phyloP scores from a whole-genome alignment of 257 asterid species.

The Solanum etuberosum region DNA sequence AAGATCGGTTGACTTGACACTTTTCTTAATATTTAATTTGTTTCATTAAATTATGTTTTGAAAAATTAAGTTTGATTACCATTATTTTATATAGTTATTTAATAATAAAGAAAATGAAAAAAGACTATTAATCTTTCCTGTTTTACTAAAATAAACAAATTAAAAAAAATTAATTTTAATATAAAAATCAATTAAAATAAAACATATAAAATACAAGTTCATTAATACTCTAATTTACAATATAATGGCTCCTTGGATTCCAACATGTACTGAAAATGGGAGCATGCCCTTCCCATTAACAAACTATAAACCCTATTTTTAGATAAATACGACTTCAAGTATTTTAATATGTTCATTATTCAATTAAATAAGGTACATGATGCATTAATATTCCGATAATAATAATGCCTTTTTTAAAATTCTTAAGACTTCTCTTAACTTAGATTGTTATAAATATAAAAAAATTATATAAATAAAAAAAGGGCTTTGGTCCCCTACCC shows the following conservation, averaged over 20 bases:
- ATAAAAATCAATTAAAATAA: no score
- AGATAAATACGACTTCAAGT: not conserved
- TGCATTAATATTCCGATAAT: not conserved
- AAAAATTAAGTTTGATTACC: no score
- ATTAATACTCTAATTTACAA: not conserved
- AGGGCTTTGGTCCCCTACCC: not conserved
- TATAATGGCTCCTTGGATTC: slow-evolving; percentile 35
- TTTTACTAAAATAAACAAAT: no score
- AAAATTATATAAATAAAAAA: not conserved
- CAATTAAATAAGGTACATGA: not conserved
- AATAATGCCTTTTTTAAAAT: not conserved
- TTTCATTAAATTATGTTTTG: no score
- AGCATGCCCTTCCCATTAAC: slow-evolving; percentile 5
- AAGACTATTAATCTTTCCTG: no score
- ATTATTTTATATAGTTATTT: no score
- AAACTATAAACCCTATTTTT: not conserved
- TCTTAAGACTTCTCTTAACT: not conserved
- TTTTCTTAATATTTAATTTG: no score
- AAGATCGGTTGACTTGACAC: not conserved
- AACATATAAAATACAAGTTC: not conserved
- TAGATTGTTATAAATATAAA: not conserved
- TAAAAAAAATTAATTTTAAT: no score
- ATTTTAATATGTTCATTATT: not conserved
- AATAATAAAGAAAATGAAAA: no score
- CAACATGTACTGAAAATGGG: slow-evolving; percentile 53